These are phyloP conservation scores for Miscanthus sacchariflorus DNA, from an alignment of 202 grass and related monocot species.

Conservation along the genomic window DNA sequence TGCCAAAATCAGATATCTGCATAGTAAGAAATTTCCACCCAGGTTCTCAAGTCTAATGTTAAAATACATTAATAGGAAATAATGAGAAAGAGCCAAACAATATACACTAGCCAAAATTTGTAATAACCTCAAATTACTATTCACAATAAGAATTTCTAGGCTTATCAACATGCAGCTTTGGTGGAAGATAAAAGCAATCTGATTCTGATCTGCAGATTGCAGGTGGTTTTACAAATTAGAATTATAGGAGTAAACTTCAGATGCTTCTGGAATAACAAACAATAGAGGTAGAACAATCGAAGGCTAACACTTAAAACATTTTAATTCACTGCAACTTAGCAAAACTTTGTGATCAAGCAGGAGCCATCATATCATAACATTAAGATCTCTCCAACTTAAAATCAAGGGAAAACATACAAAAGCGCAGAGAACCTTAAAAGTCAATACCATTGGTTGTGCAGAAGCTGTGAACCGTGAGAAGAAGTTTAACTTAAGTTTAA, in stretches of 20 bases:
- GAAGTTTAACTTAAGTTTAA: not conserved
- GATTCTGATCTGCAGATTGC: conserved; percentile 7
- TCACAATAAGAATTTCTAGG: not conserved
- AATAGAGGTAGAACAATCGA: conserved; percentile 1
- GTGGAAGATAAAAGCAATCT: not conserved
- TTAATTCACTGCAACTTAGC: not conserved
- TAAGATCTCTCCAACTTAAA: conserved; percentile 27
- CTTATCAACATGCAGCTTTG: conserved; percentile 12
- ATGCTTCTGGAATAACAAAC: not conserved
- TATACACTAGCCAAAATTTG: conserved; percentile 19
- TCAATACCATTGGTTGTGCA: conserved; percentile 1
- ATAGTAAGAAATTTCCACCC: not conserved
- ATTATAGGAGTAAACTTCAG: not conserved
- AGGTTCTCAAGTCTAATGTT: conserved; percentile 16
- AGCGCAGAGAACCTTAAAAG: not conserved
- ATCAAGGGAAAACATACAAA: conserved; percentile 9
- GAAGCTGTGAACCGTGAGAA: conserved; percentile 1
- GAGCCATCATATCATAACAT: conserved; percentile 10
- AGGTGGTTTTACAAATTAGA: conserved; percentile 14
- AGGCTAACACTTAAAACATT: not conserved
- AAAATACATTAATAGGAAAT: not conserved
- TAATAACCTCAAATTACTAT: not conserved
- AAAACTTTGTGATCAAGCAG: conserved; percentile 22
- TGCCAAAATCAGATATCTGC: not conserved
- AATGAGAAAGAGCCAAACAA: not conserved